Percentiles rank a stretch among this genome's conserved stretches.
Conservation (phyloP, 75 land plant species). For the Sequoia sempervirens region DNA sequence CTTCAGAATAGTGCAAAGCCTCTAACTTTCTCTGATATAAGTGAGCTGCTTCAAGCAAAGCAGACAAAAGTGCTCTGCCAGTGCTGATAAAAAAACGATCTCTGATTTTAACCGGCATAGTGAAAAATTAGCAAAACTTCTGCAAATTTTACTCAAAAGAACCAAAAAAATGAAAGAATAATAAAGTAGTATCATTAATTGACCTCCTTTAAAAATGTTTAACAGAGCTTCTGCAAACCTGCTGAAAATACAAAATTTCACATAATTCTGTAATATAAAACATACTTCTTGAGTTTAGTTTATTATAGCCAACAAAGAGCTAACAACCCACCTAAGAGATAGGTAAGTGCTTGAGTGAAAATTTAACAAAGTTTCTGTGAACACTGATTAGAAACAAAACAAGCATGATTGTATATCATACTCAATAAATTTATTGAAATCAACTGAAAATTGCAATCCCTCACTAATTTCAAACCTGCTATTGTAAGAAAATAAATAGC, state of each 20-base stretch:
- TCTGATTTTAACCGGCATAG: background rate
- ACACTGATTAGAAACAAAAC: background rate
- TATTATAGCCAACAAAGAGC: background rate
- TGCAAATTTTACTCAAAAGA: background rate
- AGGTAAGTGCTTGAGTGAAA: background rate
- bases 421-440: too few relatives aligned
- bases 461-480: too few relatives aligned
- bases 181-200: background rate
- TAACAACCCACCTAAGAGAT: background rate
- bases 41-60: background rate
- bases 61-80: background rate
- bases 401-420: background rate
- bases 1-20: slow-evolving; percentile 1
- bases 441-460: too few relatives aligned
- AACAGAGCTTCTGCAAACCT: background rate
- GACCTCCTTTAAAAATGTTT: background rate
- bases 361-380: background rate
- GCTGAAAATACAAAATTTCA: background rate
- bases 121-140: too few relatives aligned
- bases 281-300: background rate
- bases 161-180: background rate
- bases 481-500: too few relatives aligned
- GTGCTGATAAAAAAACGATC: too few relatives aligned
- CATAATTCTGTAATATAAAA: background rate
- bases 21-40: background rate